Evolutionary conservation across 495 filamentous ascomycete genomes (phyloP).

Genomic region (Amniculicola lignicola): DNA sequence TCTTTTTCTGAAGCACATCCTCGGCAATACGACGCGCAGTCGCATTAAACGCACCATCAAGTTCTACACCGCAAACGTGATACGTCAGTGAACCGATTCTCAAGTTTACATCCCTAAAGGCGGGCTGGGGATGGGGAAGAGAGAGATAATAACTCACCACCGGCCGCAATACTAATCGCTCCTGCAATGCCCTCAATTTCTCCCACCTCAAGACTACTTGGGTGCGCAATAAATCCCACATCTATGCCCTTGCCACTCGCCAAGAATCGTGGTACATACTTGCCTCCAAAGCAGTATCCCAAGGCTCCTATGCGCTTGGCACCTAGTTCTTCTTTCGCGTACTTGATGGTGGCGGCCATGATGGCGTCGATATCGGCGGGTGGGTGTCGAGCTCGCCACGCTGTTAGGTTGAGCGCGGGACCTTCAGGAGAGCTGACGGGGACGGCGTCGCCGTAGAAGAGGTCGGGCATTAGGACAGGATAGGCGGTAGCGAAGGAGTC

Average conservation of each 20-base stretch:
- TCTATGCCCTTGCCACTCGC: constrained; percentile 4
- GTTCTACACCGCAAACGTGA: background rate
- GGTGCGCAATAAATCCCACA: constrained; percentile 12
- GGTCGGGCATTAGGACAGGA: constrained; percentile 69
- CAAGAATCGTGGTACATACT: constrained; percentile 13
- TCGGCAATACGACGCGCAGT: background rate
- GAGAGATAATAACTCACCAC: constrained; percentile 5
- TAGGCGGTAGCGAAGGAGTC: constrained; percentile 52
- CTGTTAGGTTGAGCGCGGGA: constrained; percentile 57
- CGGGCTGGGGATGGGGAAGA: too few relatives aligned
- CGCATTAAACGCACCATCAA: background rate
- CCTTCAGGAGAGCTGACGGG: constrained; percentile 52
- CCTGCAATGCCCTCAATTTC: constrained; percentile 3
- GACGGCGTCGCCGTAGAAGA: constrained; percentile 71
- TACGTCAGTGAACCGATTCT: background rate
- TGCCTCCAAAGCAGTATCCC: constrained; percentile 15
- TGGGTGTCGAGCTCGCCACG: constrained; percentile 50
- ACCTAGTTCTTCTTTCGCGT: background rate
- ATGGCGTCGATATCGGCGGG: background rate
- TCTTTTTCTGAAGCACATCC: background rate
- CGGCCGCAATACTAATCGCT: constrained; percentile 6
- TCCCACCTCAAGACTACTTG: background rate
- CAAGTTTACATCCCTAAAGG: background rate
- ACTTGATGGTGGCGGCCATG: constrained; percentile 3
- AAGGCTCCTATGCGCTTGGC: background rate